Evolutionary conservation across 2,329 filamentous ascomycete genomes (phyloP), one percentile per base, ranked within the genome.

Genomic region (Hirsutella thompsonii): DNA sequence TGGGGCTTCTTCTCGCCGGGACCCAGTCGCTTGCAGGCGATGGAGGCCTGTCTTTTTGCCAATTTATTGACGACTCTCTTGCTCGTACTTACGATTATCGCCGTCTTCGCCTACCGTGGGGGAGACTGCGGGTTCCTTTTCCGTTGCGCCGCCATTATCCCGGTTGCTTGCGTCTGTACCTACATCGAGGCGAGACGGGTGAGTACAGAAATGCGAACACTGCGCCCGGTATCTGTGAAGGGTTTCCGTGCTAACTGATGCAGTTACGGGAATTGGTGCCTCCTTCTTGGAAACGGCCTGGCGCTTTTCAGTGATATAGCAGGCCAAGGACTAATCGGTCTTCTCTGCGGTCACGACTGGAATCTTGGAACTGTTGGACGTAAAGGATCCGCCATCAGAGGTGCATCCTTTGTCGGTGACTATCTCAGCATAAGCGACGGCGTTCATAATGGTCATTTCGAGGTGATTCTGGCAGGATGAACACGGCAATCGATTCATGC

Each of bases 1-100:
- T 39, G 37, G 37, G 37, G 37, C 8, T 39, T 39, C 28, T 39
- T 33, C 29, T 39, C 37, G 18, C 37, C 37, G 18, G 37, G 37
- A 2, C 37, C 37, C 28, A 33, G 37, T 28, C 37, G 37, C 20
- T 20, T 39, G 37, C 37, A 39, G 19, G 37, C 37, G 18, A 33
- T 39, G 28, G 37, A 39, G 13, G 37, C 28, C 13, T 33, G 37
- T 20, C 37, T 39, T 8, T 33, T 39, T 20, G 37, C 37, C 13
- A 39, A 20, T n/a, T 28, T 39, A 10, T 14, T 39, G 2, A 19
- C 37, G 6, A 39, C 28, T 13, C 6, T 21, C 13, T 3, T 8
- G 14, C 19, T 20, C 29, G 19, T 39, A 8, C 11, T 21, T 1
- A 14, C 13, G 26, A 33, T 33, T 19, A 2, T 32, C 29, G 28